phyloP scores from a whole-genome alignment of 108 stramenopile genomes.

The Pseudonitzschia multiseries region DNA sequence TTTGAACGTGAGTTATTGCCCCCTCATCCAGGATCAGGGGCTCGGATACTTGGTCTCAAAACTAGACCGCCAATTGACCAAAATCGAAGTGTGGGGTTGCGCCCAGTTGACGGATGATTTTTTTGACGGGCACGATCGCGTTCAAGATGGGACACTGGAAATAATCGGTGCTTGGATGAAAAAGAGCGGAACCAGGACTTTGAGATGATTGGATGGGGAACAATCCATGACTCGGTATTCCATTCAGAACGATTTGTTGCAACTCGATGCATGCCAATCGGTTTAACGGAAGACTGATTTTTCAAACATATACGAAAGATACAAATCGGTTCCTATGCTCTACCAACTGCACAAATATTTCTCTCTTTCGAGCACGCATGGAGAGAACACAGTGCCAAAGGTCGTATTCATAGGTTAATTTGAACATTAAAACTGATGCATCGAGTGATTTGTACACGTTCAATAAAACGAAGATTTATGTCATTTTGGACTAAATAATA shows the following conservation, averaged over 20 bases:
- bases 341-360: no score
- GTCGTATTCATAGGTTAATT: no score
- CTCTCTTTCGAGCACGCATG: no score
- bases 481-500: no score
- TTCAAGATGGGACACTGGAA: conserved; percentile 60
- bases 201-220: conserved; percentile 3
- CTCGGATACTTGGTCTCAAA: conserved; percentile 77
- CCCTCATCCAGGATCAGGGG: conserved; percentile 65
- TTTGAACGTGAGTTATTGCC: conserved; percentile 73
- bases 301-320: no score
- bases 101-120: conserved; percentile 81
- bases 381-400: no score
- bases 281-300: no score
- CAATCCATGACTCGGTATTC: background rate
- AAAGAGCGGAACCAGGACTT: conserved; percentile 48
- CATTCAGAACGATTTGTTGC: background rate
- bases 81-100: conserved; percentile 74
- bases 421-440: no score
- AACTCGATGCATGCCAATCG: no score
- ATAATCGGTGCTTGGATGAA: conserved; percentile 87
- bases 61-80: conserved; percentile 52
- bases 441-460: no score
- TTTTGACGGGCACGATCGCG: conserved; percentile 75
- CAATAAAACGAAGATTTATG: no score
- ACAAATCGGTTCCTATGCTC: no score